phyloP scores from a whole-genome alignment of 176 grass and related monocot species.

The Microstegium vimineum region DNA sequence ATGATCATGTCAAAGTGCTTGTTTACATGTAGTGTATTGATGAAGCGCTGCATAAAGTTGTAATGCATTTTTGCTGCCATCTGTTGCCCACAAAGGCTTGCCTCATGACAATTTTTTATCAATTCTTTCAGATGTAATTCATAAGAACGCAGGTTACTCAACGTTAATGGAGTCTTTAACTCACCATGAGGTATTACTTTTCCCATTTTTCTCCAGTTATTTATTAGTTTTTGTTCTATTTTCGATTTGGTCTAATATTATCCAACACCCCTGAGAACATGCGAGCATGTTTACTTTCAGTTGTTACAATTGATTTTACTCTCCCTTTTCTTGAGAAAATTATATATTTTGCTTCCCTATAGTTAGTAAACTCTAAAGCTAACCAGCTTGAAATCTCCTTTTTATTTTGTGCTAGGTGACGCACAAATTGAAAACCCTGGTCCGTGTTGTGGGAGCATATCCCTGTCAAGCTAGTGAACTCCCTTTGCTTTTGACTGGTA shows the following conservation, averaged over 20 bases:
- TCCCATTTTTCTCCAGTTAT: conserved; percentile 13
- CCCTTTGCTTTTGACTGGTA: conserved; percentile 25
- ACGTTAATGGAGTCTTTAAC: conserved; percentile 75
- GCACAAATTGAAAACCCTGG: conserved; percentile 63
- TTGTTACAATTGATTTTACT: background rate
- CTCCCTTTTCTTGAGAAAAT: background rate
- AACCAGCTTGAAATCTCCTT: background rate
- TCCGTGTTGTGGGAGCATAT: conserved; percentile 58
- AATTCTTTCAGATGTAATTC: conserved; percentile 46
- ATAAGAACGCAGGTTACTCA: conserved; percentile 25
- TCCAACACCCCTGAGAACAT: background rate
- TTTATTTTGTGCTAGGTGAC: conserved; percentile 46
- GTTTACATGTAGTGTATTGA: background rate
- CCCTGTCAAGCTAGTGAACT: conserved; percentile 44
- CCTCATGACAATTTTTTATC: conserved; percentile 12
- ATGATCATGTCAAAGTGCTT: background rate
- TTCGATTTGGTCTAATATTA: background rate
- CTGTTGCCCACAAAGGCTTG: background rate
- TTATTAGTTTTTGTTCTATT: background rate
- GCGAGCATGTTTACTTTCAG: background rate
- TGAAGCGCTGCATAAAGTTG: background rate
- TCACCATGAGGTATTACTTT: conserved; percentile 51
- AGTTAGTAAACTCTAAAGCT: background rate
- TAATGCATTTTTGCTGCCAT: background rate
- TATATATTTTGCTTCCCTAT: background rate